Percentiles rank a stretch among this genome's conserved stretches.
phyloP scores from a whole-genome alignment of 2,329 filamentous ascomycete genomes.

The Monilinia aucupariae region DNA sequence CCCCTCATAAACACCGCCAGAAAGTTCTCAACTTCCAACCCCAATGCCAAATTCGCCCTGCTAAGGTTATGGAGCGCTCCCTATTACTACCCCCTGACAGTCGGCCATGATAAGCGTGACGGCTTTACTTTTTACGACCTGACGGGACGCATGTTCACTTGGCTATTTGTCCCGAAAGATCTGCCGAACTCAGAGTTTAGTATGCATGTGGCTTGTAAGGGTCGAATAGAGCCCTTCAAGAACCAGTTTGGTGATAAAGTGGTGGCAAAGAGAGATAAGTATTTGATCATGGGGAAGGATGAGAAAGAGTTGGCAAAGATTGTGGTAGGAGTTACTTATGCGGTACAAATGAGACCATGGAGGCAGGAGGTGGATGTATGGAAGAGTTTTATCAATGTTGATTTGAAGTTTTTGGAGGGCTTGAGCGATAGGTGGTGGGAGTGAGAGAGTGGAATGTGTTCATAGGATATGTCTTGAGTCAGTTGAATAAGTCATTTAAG shows the following conservation, averaged over 20 bases:
- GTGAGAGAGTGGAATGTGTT: not conserved
- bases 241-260: conserved; percentile 39
- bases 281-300: conserved; percentile 43
- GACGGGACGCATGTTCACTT: conserved; percentile 42
- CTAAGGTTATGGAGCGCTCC: conserved; percentile 44
- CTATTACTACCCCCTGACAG: conserved; percentile 46
- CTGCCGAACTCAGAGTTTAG: conserved; percentile 41
- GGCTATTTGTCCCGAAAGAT: conserved; percentile 46
- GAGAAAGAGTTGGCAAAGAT: conserved; percentile 39
- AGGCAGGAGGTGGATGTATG: conserved; percentile 46
- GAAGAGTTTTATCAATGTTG: conserved; percentile 47
- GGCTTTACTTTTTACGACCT: conserved; percentile 40
- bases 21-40: conserved; percentile 29
- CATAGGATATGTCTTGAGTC: not conserved
- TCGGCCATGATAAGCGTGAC: conserved; percentile 37
- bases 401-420: conserved; percentile 40
- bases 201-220: conserved; percentile 38
- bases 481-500: not conserved
- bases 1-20: conserved; percentile 35
- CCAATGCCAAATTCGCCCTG: conserved; percentile 39
- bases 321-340: conserved; percentile 40
- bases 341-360: conserved; percentile 46
- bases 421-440: conserved; percentile 34
- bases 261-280: conserved; percentile 39
- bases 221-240: conserved; percentile 15